Evolutionary conservation across 345 rosid genomes (phyloP).

Genomic region (Sonneratia alba): DNA sequence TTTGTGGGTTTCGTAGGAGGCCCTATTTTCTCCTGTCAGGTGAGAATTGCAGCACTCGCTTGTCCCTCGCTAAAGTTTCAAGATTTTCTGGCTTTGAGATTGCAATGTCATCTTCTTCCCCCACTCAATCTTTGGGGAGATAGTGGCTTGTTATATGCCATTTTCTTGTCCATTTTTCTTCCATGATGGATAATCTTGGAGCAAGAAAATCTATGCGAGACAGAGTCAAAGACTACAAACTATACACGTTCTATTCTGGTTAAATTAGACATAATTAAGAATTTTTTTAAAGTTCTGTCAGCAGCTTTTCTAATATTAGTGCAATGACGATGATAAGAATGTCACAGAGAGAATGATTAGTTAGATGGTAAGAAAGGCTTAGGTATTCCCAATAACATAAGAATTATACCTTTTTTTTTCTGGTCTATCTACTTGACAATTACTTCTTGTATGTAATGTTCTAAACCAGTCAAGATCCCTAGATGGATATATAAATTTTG

Average conservation of each 20-base stretch:
- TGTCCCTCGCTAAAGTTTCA: not conserved
- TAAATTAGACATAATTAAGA: not conserved
- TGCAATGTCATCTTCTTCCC: not conserved
- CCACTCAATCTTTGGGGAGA: no score
- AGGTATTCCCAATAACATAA: not conserved
- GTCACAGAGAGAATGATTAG: not conserved
- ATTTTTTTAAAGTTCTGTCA: not conserved
- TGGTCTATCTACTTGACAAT: not conserved
- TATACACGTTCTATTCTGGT: not conserved
- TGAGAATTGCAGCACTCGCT: constrained; percentile 7
- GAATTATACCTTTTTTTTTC: not conserved
- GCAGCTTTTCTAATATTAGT: not conserved
- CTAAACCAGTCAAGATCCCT: not conserved
- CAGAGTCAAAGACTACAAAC: not conserved
- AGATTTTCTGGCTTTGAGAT: not conserved
- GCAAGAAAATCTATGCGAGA: not conserved
- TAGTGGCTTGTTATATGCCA: not conserved
- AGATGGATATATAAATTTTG: not conserved
- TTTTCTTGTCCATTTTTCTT: not conserved
- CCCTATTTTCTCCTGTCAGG: constrained; percentile 65
- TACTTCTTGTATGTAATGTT: not conserved
- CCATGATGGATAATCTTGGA: not conserved
- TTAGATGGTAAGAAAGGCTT: not conserved
- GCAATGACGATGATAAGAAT: not conserved
- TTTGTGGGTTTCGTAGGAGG: constrained; percentile 47